Evolutionary conservation across 1,284 basidiomycete species (phyloP), one percentile per base, ranked within the genome.

Genomic region (Tilletia caries): DNA sequence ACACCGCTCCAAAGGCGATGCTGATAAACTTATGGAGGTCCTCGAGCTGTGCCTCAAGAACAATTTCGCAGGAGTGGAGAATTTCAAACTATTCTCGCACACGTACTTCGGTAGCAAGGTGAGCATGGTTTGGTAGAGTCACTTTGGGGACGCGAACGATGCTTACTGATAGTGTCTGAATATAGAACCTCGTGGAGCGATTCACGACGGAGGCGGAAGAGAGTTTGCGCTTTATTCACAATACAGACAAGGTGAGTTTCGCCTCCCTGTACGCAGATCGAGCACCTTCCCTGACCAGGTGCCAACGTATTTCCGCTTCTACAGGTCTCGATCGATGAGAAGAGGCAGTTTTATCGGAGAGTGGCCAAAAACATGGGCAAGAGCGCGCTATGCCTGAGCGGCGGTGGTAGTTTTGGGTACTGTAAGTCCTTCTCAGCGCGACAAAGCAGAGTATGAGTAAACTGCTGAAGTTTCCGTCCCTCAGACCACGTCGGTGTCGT

Each of bases 51-150:
- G 93, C 79, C 87, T 98, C 58, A 88, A 94, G 68, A 89, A 90
- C 66, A 98, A 98, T 84, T 99, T 98, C 86, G 96, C 92, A 10
- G 96, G 93, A 0, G 90, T 93, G 0, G 95, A 98, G 84, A 93
- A 92, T 65, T 85, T 91, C 70, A 90, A 92, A 77, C 85, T 97
- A 67, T 97, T 97, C 82, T 93, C 91, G 83, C 92, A 83, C 93
- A 87, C 92, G 90, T 80, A 81, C 86, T 79, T 72, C 27, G 78
- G 77, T 41, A 78, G 79, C n/a, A 82, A 82, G 71, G 58, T 62
- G 32, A 34, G 58, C 48, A 44, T 20, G 25, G 20, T 27, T 50
- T n/a, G n/a, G n/a, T n/a, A n/a, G n/a, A n/a, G n/a, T n/a, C n/a
- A n/a, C n/a, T n/a, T n/a, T n/a, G n/a, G n/a, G n/a, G n/a, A n/a